Evolutionary conservation across 1,139 yeast genomes (phyloP).

Genomic region (Yamadazyma sp.): DNA sequence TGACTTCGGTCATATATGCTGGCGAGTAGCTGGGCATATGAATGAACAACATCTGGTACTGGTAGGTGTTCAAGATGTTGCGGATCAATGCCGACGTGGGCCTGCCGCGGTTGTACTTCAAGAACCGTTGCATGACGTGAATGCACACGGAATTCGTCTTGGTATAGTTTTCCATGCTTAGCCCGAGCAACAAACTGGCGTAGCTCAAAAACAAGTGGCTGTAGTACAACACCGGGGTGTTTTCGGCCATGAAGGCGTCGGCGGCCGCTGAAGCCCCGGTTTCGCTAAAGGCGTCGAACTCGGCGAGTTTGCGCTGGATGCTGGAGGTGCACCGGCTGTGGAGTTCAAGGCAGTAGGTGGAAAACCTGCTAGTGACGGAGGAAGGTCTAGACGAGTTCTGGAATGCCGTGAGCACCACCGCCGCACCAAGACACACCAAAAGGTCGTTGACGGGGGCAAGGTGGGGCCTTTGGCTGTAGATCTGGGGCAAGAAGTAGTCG

Average conservation of each 20-base stretch:
- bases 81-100: constrained; percentile 7
- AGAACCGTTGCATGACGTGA: constrained; percentile 14
- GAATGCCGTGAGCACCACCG: constrained; percentile 17
- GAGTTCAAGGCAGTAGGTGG: constrained; percentile 17
- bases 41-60: constrained; percentile 21
- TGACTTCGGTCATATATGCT: constrained; percentile 22
- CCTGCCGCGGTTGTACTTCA: constrained; percentile 12
- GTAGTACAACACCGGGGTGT: constrained; percentile 19
- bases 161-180: constrained; percentile 20
- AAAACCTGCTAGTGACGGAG: constrained; percentile 6
- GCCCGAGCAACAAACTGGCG: constrained; percentile 21
- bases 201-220: constrained; percentile 20
- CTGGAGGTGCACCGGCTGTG: constrained; percentile 18
- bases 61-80: constrained; percentile 10
- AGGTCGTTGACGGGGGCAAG: constrained; percentile 12
- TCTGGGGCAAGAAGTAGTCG: constrained; percentile 10
- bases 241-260: constrained; percentile 12
- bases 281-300: constrained; percentile 7
- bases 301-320: constrained; percentile 8
- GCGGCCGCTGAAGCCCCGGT: constrained; percentile 6
- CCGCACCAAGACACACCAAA: constrained; percentile 21
- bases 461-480: constrained; percentile 3
- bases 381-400: constrained; percentile 1
- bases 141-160: constrained; percentile 18
- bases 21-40: constrained; percentile 30